These are phyloP conservation scores for Glycyrrhiza uralensis DNA, from an alignment of 306 rosid species.

Conservation along the genomic window DNA sequence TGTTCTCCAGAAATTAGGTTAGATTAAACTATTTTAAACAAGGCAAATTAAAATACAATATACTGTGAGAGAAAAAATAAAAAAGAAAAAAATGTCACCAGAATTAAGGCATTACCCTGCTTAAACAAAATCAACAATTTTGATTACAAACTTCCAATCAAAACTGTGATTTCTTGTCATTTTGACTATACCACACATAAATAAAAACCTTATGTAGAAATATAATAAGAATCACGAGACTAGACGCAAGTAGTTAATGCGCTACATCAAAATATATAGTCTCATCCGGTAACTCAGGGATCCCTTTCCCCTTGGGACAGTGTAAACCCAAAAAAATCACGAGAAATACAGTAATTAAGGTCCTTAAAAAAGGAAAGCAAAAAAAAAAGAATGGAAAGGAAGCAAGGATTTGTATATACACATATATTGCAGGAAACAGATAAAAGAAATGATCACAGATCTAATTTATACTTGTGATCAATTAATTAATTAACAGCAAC, in stretches of 20 bases:
- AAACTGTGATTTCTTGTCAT: not conserved
- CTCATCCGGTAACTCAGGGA: no score
- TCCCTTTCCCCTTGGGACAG: no score
- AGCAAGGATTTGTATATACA: no score
- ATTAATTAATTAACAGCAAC: conserved; percentile 35
- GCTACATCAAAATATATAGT: no score
- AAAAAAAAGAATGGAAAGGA: no score
- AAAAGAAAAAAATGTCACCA: not conserved
- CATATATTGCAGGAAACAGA: not conserved
- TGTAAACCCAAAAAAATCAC: no score
- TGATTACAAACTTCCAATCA: conserved; percentile 9
- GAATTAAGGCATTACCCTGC: not conserved
- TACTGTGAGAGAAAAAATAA: not conserved
- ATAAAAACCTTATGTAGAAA: conserved; percentile 1
- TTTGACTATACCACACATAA: not conserved
- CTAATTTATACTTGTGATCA: not conserved
- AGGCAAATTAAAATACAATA: not conserved
- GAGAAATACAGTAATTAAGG: no score
- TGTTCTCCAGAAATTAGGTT: not conserved
- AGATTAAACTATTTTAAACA: not conserved
- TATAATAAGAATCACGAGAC: no score
- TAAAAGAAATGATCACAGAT: not conserved
- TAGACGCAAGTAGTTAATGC: no score
- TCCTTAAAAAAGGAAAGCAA: no score
- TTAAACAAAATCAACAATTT: not conserved